A percentile compares a stretch with the other conserved stretches of the same genome.
Conservation (phyloP, 2,329 filamentous ascomycete species). For the Penicillium sp. region DNA sequence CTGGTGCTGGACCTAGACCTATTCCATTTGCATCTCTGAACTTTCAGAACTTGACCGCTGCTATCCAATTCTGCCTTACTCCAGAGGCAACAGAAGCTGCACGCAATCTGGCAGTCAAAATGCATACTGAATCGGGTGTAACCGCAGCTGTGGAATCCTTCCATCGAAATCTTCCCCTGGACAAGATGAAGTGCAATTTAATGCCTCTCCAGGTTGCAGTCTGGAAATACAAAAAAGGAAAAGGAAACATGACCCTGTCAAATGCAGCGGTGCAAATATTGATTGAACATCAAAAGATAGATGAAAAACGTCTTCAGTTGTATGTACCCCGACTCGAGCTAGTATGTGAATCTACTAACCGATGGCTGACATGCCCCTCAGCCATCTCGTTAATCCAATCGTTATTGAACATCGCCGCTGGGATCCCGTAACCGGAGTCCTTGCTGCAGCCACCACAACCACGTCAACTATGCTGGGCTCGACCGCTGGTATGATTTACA, state of each 20-base stretch:
- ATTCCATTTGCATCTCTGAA: conserved; percentile 49
- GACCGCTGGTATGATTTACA: conserved; percentile 28
- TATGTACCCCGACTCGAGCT: conserved; percentile 4
- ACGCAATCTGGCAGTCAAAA: conserved; percentile 36
- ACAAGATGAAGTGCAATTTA: conserved; percentile 27
- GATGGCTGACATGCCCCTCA: background rate
- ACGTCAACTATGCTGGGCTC: conserved; percentile 27
- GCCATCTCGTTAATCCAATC: conserved; percentile 30
- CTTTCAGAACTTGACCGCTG: conserved; percentile 44
- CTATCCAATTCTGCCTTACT: conserved; percentile 47
- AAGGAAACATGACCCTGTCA: conserved; percentile 19
- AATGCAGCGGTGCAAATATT: conserved; percentile 26
- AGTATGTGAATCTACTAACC: background rate
- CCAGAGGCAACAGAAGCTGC: conserved; percentile 39
- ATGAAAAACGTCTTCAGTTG: conserved; percentile 22
- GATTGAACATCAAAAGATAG: conserved; percentile 22
- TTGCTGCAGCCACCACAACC: conserved; percentile 27
- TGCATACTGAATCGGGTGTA: conserved; percentile 45
- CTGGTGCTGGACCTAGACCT: conserved; percentile 51
- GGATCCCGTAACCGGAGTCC: conserved; percentile 32
- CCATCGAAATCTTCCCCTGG: conserved; percentile 36
- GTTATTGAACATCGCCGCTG: conserved; percentile 36
- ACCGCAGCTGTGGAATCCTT: conserved; percentile 46
- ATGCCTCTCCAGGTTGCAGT: conserved; percentile 28
- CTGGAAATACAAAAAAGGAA: conserved; percentile 16